Conservation (phyloP, 371 early-diverging fungal species). For the Syncephalastrum racemosum region DNA sequence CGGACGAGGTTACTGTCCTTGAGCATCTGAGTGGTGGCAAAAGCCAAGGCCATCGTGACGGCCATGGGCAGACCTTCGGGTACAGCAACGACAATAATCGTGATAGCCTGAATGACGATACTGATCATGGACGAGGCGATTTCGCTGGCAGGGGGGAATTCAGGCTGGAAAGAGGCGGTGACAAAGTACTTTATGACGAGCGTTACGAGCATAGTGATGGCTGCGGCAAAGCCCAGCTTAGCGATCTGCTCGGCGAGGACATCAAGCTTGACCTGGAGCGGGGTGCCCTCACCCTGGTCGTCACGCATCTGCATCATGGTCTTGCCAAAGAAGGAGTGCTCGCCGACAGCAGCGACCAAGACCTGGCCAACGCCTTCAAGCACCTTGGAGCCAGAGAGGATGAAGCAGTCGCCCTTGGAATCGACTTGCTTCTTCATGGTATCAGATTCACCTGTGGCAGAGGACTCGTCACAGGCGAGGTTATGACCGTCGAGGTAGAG, state of each 20-base stretch:
- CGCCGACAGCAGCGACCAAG: constrained; percentile 87
- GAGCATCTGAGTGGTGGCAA: constrained; percentile 93
- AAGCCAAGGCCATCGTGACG: constrained; percentile 94
- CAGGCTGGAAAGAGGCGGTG: constrained; percentile 55
- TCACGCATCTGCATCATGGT: constrained; percentile 87
- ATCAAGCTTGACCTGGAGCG: constrained; percentile 89
- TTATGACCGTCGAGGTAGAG: constrained; percentile 79
- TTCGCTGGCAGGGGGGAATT: constrained; percentile 55
- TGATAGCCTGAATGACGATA: constrained; percentile 82
- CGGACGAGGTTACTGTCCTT: constrained; percentile 94
- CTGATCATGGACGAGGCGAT: constrained; percentile 72
- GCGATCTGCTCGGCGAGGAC: constrained; percentile 89
- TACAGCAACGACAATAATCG: constrained; percentile 95
- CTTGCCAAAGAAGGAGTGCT: constrained; percentile 78
- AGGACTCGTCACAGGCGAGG: constrained; percentile 87
- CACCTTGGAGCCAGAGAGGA: constrained; percentile 90
- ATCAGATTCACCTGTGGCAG: constrained; percentile 92
- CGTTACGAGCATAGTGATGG: constrained; percentile 76
- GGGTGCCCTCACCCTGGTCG: constrained; percentile 78
- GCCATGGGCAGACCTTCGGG: constrained; percentile 99
- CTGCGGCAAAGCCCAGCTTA: constrained; percentile 83
- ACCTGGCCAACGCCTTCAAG: constrained; percentile 84
- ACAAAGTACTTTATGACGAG: constrained; percentile 81
- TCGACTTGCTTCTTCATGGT: constrained; percentile 69
- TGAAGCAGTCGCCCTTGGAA: constrained; percentile 73